Percentiles rank a stretch among this genome's conserved stretches.
These are phyloP conservation scores for Solanum bulbocastanum DNA, from an alignment of 257 asterid species.

Conservation along the genomic window DNA sequence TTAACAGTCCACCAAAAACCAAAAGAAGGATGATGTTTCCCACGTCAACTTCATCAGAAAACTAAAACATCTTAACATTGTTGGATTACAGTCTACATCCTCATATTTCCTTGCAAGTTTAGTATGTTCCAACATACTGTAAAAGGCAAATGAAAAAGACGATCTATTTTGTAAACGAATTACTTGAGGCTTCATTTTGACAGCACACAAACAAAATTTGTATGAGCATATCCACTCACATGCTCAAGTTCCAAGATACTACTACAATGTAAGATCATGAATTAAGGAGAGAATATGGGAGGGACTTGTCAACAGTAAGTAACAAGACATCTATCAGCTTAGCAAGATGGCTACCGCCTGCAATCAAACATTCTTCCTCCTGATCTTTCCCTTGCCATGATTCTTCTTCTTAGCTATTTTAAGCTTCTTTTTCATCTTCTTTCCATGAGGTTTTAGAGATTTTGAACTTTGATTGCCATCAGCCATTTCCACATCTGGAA, in stretches of 20 bases:
- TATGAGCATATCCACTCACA: neutral
- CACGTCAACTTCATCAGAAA: neutral
- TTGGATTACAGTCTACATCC: neutral
- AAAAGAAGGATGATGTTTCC: neutral
- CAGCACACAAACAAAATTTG: neutral
- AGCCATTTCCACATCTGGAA: constrained; percentile 57
- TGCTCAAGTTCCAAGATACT: neutral
- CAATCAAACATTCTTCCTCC: constrained; percentile 44
- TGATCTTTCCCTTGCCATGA: constrained; percentile 70
- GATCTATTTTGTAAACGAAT: neutral
- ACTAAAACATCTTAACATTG: neutral
- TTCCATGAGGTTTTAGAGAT: constrained; percentile 65
- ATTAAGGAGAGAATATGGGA: neutral
- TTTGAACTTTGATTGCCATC: constrained; percentile 20
- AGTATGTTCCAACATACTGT: neutral
- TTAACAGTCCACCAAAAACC: neutral
- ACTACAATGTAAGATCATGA: neutral
- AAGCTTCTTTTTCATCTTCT: constrained; percentile 77
- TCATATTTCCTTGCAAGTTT: neutral
- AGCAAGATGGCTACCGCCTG: neutral
- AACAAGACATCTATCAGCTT: neutral
- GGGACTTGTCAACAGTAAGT: neutral
- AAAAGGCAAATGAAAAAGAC: neutral
- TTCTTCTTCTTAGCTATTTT: constrained; percentile 53
- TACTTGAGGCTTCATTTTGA: neutral